Percentiles rank a stretch among this genome's conserved stretches.
Evolutionary conservation across 768 basidiomycete species (phyloP).

Genomic region (Boletus pseudo-olivaceus): DNA sequence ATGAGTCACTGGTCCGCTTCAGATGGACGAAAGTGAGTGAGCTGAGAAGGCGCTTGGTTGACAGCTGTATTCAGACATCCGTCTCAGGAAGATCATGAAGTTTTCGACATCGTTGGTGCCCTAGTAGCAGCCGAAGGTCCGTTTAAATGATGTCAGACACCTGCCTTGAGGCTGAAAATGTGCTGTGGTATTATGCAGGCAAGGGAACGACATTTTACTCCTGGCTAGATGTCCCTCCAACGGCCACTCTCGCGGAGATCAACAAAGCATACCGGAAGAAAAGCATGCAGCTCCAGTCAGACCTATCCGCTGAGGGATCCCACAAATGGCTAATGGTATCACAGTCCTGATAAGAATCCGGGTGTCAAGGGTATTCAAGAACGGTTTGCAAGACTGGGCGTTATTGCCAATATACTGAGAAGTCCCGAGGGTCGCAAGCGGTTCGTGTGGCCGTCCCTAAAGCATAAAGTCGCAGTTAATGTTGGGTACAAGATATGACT

Average conservation of each 20-base stretch:
- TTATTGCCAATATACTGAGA: constrained; percentile 78
- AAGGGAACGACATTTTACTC: constrained; percentile 96
- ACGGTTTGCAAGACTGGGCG: constrained; percentile 87
- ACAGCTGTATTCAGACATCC: constrained; percentile 2
- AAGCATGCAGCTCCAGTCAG: constrained; percentile 87
- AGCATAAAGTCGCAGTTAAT: not conserved
- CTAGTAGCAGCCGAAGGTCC: constrained; percentile 77
- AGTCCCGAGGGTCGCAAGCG: constrained; percentile 72
- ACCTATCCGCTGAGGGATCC: constrained; percentile 11
- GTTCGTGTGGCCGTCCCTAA: constrained; percentile 38
- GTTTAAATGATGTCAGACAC: constrained; percentile 11
- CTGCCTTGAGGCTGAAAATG: constrained; percentile 1
- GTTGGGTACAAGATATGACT: constrained; percentile 62
- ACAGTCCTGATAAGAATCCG: constrained; percentile 94
- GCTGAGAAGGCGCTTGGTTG: not conserved
- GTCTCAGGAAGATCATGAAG: constrained; percentile 86
- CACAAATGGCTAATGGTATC: constrained; percentile 1
- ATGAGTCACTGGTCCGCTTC: not conserved
- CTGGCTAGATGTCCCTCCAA: constrained; percentile 77
- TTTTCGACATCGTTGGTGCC: constrained; percentile 87
- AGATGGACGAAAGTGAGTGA: constrained; percentile 70
- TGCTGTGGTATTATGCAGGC: constrained; percentile 37
- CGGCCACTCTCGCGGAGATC: constrained; percentile 74
- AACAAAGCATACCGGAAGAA: constrained; percentile 88
- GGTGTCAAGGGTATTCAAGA: constrained; percentile 78